Evolutionary conservation across 345 rosid genomes (phyloP), one percentile per base, ranked within the genome.

Genomic region (Crucihimalaya himalaica): DNA sequence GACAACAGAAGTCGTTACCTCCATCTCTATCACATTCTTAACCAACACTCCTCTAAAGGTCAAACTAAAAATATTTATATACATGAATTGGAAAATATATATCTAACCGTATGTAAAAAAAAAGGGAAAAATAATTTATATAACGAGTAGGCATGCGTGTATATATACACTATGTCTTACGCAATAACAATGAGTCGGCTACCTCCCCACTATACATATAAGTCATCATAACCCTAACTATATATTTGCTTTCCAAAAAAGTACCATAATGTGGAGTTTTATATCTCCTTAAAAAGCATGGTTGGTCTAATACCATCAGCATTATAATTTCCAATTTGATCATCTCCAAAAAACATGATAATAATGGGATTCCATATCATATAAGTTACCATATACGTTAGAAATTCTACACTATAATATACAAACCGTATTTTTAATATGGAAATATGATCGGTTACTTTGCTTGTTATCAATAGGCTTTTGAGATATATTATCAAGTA

Each of bases 21-120:
- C 27, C 74, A 43, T 75, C 70, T 61, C 34, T 74, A 52, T 75
- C 74, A 32, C 64, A 61, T 23, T 63, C 34, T 29, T 68, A 55
- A 65, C 66, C 25, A 66, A 50, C 62, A 39, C 19, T 48, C 61
- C 14, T 71, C 28, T 2, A 23, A 61, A 59, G 60, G 35, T 15
- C 66, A 70, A 15, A 21, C 51, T 45, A 28, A 42, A 32, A 54
- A 52, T 55, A 53, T 29, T 6, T 6, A 27, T 43, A 20, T 32
- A 21, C 19, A 43, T 67, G 25, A 11, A 37, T 7, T 27, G 5
- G 40, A 27, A 39, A 25, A 27, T 45, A 15, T 45, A 15, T 8
- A 20, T 42, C 11, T 19, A 12, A 28, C 4, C 51, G 25, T 51
- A 23, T 16, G 9, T n/a, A 4, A 11, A 28, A 4, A 11, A 28